phyloP scores from a whole-genome alignment of 2,329 filamentous ascomycete genomes.

The Pseudocercospora cruenta region DNA sequence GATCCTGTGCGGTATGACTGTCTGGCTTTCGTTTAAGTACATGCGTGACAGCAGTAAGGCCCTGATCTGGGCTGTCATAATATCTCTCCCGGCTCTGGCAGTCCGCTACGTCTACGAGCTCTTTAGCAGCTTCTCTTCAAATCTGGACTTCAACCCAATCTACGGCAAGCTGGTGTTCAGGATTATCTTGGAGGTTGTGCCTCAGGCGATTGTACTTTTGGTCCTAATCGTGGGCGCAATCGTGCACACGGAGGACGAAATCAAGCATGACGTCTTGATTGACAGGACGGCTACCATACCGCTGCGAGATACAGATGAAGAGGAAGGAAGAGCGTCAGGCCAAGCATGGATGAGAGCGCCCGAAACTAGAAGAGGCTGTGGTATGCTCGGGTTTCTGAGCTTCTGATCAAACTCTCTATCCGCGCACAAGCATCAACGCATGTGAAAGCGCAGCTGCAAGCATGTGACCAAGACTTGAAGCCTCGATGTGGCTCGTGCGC shows the following conservation, averaged over 20 bases:
- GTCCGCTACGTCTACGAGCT: constrained; percentile 15
- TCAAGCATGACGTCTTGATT: not conserved
- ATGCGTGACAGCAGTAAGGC: constrained; percentile 7
- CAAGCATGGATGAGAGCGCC: not conserved
- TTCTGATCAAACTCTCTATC: not conserved
- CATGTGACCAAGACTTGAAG: not conserved
- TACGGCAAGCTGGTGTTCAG: constrained; percentile 12
- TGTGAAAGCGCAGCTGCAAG: not conserved
- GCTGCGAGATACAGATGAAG: not conserved
- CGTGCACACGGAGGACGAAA: not conserved
- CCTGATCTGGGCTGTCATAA: constrained; percentile 15
- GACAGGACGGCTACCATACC: not conserved
- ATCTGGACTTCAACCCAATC: constrained; percentile 7
- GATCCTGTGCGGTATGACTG: not conserved
- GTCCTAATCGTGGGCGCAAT: constrained; percentile 13
- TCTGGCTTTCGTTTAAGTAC: constrained; percentile 6
- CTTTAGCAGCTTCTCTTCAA: constrained; percentile 9
- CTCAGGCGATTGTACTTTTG: constrained; percentile 11
- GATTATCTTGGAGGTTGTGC: constrained; percentile 6
- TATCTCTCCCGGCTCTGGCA: constrained; percentile 10
- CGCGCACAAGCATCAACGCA: not conserved
- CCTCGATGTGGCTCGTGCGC: not conserved
- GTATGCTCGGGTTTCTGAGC: not conserved
- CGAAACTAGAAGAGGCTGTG: not conserved
- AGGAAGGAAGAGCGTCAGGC: not conserved